Evolutionary conservation across 192 early-diverging fungal genomes (phyloP).

Genomic region (Coemansia biformis): DNA sequence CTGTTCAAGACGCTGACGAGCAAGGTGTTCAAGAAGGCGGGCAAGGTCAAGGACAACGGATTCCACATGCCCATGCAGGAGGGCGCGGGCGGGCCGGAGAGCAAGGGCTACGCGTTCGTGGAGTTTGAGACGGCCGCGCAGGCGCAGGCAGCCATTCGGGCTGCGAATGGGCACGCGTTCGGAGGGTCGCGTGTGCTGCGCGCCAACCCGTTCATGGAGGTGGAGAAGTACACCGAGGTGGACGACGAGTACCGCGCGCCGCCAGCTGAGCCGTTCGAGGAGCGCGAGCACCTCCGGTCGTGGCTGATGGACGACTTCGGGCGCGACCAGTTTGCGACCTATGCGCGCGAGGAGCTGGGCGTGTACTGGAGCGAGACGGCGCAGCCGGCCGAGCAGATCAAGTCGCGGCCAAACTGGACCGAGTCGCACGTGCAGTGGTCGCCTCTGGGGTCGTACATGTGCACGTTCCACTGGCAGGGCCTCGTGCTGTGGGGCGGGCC

Average conservation of each 20-base stretch:
- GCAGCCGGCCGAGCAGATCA: conserved; percentile 68
- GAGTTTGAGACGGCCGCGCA: conserved; percentile 85
- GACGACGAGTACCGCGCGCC: conserved; percentile 75
- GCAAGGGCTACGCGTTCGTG: conserved; percentile 92
- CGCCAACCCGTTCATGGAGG: conserved; percentile 88
- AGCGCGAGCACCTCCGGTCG: conserved; percentile 78
- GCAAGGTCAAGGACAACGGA: conserved; percentile 75
- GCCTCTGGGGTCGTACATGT: conserved; percentile 86
- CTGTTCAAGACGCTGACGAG: conserved; percentile 68
- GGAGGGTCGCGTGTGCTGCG: conserved; percentile 75
- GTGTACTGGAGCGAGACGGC: conserved; percentile 89
- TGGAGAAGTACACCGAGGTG: conserved; percentile 74
- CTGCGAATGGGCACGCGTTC: conserved; percentile 70
- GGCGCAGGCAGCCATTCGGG: conserved; percentile 71
- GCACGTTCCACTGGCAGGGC: conserved; percentile 91
- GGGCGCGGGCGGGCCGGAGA: conserved; percentile 59
- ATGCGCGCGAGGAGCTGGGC: conserved; percentile 74
- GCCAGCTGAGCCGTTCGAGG: conserved; percentile 47
- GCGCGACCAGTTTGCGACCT: conserved; percentile 89
- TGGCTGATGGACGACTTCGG: conserved; percentile 81
- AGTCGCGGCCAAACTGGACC: conserved; percentile 74
- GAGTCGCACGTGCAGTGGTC: conserved; percentile 94
- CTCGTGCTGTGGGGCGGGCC: conserved; percentile 95
- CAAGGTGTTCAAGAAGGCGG: conserved; percentile 67
- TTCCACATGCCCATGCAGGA: conserved; percentile 83